Evolutionary conservation across 257 asterid genomes (phyloP).

Genomic region (Solanum clarkiae): DNA sequence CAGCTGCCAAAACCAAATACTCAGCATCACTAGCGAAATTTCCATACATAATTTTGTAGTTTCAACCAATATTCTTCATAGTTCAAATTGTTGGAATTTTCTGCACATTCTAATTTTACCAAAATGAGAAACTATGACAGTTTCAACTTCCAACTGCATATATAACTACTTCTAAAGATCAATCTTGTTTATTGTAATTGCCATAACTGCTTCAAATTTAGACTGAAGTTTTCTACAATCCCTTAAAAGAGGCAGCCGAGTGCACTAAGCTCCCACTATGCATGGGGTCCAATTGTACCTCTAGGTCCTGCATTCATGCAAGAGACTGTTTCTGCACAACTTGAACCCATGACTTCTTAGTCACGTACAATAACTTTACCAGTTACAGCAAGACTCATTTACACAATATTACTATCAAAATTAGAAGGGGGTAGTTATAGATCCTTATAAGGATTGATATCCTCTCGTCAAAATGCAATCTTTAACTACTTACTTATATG

Average conservation of each 20-base stretch:
- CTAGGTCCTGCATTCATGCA: neutral
- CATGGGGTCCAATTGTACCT: too few relatives aligned
- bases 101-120: neutral
- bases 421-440: neutral
- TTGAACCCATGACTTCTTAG: too few relatives aligned
- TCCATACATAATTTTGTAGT: neutral
- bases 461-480: neutral
- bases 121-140: neutral
- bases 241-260: too few relatives aligned
- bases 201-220: neutral
- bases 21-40: neutral
- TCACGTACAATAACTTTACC: neutral
- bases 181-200: neutral
- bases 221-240: neutral
- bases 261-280: too few relatives aligned
- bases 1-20: conserved; percentile 32
- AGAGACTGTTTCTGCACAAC: neutral
- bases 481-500: neutral
- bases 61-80: neutral
- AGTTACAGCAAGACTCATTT: neutral
- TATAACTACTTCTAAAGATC: neutral
- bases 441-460: neutral
- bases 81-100: neutral
- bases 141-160: neutral
- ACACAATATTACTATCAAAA: neutral